Evolutionary conservation across 2,329 filamentous ascomycete genomes (phyloP).

Genomic region (Colletotrichum sp.): DNA sequence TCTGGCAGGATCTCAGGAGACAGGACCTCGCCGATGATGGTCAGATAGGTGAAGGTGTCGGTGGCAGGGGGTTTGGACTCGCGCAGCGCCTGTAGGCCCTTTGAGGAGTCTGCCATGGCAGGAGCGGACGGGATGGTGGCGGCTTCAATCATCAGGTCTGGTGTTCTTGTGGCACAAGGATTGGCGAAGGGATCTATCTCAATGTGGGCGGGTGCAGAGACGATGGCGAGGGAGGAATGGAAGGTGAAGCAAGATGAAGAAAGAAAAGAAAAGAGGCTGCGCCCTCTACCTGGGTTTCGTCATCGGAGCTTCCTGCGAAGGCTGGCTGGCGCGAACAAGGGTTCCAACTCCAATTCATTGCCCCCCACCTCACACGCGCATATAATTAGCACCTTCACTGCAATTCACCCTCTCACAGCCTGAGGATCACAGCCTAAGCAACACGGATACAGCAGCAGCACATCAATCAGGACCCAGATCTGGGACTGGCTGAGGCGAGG

Average conservation of each 20-base stretch:
- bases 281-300: conserved; percentile 6
- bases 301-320: conserved; percentile 5
- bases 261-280: conserved; percentile 15
- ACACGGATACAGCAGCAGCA: not conserved
- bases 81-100: conserved; percentile 49
- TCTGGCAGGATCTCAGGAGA: conserved; percentile 69
- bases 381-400: conserved; percentile 10
- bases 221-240: not conserved
- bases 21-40: conserved; percentile 77
- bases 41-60: conserved; percentile 79
- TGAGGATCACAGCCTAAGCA: not conserved
- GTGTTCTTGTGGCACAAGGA: not conserved
- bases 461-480: not conserved
- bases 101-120: conserved; percentile 34
- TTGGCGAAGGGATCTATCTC: not conserved
- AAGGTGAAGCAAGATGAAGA: not conserved
- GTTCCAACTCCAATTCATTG: conserved; percentile 4
- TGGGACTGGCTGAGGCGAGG: not conserved
- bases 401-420: not conserved
- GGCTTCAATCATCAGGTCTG: conserved; percentile 20
- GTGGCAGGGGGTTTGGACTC: conserved; percentile 57
- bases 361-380: not conserved
- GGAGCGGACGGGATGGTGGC: not conserved
- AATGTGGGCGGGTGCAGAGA: not conserved
- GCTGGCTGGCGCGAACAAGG: not conserved